Evolutionary conservation across 1,284 basidiomycete genomes (phyloP).

Genomic region (Microstroma glucosiphilum): DNA sequence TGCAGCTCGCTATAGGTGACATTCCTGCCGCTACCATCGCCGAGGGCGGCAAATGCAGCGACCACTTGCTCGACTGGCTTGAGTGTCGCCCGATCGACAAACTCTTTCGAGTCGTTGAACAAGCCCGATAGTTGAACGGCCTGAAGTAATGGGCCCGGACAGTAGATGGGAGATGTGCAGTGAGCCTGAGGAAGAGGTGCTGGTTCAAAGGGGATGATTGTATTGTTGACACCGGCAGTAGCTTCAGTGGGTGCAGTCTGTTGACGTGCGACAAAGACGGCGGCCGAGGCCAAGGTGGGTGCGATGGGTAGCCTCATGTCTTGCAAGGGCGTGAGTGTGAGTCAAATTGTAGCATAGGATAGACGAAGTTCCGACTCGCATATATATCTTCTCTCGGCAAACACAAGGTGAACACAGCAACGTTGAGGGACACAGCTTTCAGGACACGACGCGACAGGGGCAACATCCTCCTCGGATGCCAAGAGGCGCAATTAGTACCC

Average conservation of each 20-base stretch:
- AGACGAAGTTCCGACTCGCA: too few species aligned
- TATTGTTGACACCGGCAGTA: neutral
- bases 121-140: constrained; percentile 72
- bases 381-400: too few species aligned
- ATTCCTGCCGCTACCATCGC: constrained; percentile 55
- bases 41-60: constrained; percentile 63
- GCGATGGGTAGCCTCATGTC: too few species aligned
- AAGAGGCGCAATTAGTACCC: too few species aligned
- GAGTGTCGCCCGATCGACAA: constrained; percentile 63
- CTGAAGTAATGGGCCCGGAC: constrained; percentile 41
- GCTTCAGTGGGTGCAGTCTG: neutral
- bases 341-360: too few species aligned
- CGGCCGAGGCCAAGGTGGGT: too few species aligned
- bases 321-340: too few species aligned
- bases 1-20: constrained; percentile 55
- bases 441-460: too few species aligned
- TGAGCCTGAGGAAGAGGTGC: constrained; percentile 25
- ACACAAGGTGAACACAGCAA: too few species aligned
- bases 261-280: too few species aligned
- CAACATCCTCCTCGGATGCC: too few species aligned
- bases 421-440: too few species aligned
- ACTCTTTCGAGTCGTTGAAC: constrained; percentile 77
- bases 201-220: constrained; percentile 20
- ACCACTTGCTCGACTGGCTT: constrained; percentile 60
- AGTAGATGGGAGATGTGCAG: constrained; percentile 40